phyloP scores from a whole-genome alignment of 495 filamentous ascomycete genomes.

The Podospora didyma region DNA sequence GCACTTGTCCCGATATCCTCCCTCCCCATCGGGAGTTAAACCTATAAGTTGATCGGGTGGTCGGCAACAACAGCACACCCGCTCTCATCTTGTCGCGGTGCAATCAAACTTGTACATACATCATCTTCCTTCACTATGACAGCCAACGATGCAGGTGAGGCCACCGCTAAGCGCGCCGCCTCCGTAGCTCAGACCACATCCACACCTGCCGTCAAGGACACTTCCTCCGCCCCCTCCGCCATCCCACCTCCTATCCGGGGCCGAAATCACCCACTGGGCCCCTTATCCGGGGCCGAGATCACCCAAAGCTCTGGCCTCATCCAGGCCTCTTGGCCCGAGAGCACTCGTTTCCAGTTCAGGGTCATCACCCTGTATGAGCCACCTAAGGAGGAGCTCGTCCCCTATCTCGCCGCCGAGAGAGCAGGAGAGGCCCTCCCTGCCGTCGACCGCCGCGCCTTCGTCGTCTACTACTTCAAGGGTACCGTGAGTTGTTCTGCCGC shows the following conservation, averaged over 20 bases:
- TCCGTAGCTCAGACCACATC: not conserved
- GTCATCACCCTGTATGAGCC: slow-evolving; percentile 63
- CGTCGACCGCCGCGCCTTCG: slow-evolving; percentile 51
- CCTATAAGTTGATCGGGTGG: too few species aligned
- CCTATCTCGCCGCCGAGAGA: slow-evolving; percentile 36
- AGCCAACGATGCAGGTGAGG: not conserved
- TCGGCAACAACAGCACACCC: too few species aligned
- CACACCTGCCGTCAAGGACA: not conserved
- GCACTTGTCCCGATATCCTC: too few species aligned
- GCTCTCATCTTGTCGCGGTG: too few species aligned
- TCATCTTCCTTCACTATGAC: too few species aligned
- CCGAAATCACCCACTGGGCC: slow-evolving; percentile 58
- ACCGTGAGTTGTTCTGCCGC: slow-evolving; percentile 42
- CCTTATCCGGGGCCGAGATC: slow-evolving; percentile 56
- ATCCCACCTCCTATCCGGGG: not conserved
- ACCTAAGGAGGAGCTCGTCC: slow-evolving; percentile 52
- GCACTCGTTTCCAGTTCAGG: slow-evolving; percentile 58
- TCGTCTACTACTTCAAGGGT: slow-evolving; percentile 60
- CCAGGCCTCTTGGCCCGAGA: slow-evolving; percentile 45
- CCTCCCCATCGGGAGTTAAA: too few species aligned
- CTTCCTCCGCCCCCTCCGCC: not conserved
- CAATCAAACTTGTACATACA: not conserved
- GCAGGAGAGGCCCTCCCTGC: slow-evolving; percentile 14
- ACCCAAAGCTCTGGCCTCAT: slow-evolving; percentile 38
- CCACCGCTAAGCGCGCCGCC: not conserved